These are phyloP conservation scores for Tanozyma kutaoensis DNA, from an alignment of 805 yeast species.

Conservation along the genomic window DNA sequence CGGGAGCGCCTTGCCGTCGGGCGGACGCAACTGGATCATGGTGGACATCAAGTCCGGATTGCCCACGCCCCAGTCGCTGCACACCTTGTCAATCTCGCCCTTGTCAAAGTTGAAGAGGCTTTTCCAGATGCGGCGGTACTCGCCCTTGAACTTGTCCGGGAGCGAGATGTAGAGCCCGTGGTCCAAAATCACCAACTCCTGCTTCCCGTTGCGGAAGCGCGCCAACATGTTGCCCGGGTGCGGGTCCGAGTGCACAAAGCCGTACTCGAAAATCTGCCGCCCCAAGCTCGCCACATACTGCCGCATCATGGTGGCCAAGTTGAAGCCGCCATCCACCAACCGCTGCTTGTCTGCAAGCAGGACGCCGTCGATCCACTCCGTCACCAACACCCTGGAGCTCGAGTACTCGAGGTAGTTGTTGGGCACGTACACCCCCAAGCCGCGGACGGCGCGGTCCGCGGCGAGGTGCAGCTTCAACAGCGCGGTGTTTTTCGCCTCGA, in stretches of 20 bases:
- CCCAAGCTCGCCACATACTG: slow-evolving; percentile 39
- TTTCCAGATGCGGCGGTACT: slow-evolving; percentile 55
- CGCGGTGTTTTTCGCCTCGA: slow-evolving; percentile 42
- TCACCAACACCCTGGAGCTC: slow-evolving; percentile 38
- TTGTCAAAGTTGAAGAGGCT: slow-evolving; percentile 40
- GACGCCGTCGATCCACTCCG: slow-evolving; percentile 72
- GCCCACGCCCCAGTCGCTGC: slow-evolving; percentile 55
- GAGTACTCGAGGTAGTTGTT: slow-evolving; percentile 30
- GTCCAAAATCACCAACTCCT: slow-evolving; percentile 56
- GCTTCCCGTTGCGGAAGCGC: slow-evolving; percentile 25
- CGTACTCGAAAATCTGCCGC: slow-evolving; percentile 52
- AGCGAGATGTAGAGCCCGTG: slow-evolving; percentile 61
- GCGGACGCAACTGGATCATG: slow-evolving; percentile 36
- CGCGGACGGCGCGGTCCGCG: slow-evolving; percentile 25
- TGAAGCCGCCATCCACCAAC: slow-evolving; percentile 25
- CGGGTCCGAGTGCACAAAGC: slow-evolving; percentile 62
- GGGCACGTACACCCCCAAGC: slow-evolving; percentile 42
- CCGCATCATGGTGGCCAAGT: slow-evolving; percentile 29
- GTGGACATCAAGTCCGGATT: slow-evolving; percentile 51
- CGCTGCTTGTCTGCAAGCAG: slow-evolving; percentile 33
- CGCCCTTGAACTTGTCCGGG: slow-evolving; percentile 32
- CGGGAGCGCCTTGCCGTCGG: slow-evolving; percentile 7
- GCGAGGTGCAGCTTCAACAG: slow-evolving; percentile 22
- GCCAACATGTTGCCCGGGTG: slow-evolving; percentile 72
- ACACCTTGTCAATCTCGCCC: slow-evolving; percentile 32